phyloP scores from a whole-genome alignment of 208 protist species.

The Leishmania tarentolae region DNA sequence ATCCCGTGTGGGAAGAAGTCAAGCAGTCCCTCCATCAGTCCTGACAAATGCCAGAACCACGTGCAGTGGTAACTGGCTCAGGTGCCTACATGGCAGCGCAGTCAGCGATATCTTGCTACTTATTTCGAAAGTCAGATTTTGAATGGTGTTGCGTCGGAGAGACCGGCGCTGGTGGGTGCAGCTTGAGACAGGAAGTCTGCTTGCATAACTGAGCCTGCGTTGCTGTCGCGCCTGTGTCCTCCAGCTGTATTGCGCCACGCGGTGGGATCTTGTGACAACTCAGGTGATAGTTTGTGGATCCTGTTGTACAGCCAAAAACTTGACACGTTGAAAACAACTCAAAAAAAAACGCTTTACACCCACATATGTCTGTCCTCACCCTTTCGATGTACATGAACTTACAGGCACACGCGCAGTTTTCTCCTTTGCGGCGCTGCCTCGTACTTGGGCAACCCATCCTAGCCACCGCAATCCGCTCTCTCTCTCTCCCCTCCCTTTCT shows the following conservation, averaged over 20 bases:
- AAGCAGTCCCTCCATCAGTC: not conserved
- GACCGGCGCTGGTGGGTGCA: not conserved
- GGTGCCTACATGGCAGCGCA: not conserved
- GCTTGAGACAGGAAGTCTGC: not conserved
- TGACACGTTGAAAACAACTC: not conserved
- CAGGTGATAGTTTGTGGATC: too few relatives aligned
- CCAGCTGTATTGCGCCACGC: not conserved
- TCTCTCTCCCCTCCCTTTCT: not conserved
- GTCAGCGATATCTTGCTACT: not conserved
- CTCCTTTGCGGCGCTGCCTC: slow-evolving; percentile 6
- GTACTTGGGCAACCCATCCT: not conserved
- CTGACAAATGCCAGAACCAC: not conserved
- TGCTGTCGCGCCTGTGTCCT: not conserved
- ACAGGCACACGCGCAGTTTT: slow-evolving; percentile 3
- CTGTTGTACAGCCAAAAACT: not conserved
- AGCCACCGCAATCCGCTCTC: not conserved
- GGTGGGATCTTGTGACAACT: not conserved
- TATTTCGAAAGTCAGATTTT: not conserved
- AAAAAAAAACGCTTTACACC: not conserved
- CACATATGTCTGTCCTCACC: too few relatives aligned
- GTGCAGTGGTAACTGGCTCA: not conserved
- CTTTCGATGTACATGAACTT: not conserved
- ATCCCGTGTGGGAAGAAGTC: not conserved
- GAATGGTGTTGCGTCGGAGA: not conserved
- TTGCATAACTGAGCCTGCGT: not conserved